Conservation (phyloP, 164 flowering plant species). For the Nymphaea colorata region DNA sequence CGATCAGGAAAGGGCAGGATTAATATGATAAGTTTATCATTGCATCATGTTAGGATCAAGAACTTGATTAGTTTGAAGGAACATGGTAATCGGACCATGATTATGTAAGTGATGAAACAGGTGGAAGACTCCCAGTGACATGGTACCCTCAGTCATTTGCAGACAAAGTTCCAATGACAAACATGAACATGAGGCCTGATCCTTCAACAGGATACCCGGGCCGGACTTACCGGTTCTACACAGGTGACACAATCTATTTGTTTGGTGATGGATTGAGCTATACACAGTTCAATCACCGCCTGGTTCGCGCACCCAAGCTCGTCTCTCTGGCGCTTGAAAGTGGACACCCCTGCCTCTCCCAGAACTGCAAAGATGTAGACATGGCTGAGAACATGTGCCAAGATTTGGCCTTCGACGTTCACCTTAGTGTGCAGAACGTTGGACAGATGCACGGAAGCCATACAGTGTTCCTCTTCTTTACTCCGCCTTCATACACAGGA, state of each 20-base stretch:
- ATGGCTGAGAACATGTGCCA: conserved; percentile 23
- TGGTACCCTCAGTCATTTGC: conserved; percentile 50
- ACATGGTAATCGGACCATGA: neutral
- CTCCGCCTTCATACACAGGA: conserved; percentile 22
- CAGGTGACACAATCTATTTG: conserved; percentile 25
- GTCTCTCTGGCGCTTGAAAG: conserved; percentile 9
- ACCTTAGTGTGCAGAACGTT: conserved; percentile 29
- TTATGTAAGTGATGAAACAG: conserved; percentile 11
- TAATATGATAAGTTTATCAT: too few relatives aligned
- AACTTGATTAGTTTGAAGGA: too few relatives aligned
- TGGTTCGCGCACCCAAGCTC: conserved; percentile 25
- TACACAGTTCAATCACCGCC: conserved; percentile 26
- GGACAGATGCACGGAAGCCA: conserved; percentile 34
- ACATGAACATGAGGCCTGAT: conserved; percentile 55
- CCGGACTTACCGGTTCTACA: conserved; percentile 60
- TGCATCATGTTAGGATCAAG: too few relatives aligned
- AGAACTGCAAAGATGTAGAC: conserved; percentile 6
- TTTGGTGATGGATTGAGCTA: conserved; percentile 74
- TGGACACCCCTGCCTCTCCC: neutral
- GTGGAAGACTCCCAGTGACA: conserved; percentile 55
- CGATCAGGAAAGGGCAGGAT: too few relatives aligned
- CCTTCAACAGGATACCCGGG: conserved; percentile 35
- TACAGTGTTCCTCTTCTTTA: conserved; percentile 42
- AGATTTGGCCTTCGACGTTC: conserved; percentile 13
- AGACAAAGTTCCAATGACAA: conserved; percentile 50